Conservation (phyloP, 2,329 filamentous ascomycete genomes). For the Diaporthe capsici region DNA sequence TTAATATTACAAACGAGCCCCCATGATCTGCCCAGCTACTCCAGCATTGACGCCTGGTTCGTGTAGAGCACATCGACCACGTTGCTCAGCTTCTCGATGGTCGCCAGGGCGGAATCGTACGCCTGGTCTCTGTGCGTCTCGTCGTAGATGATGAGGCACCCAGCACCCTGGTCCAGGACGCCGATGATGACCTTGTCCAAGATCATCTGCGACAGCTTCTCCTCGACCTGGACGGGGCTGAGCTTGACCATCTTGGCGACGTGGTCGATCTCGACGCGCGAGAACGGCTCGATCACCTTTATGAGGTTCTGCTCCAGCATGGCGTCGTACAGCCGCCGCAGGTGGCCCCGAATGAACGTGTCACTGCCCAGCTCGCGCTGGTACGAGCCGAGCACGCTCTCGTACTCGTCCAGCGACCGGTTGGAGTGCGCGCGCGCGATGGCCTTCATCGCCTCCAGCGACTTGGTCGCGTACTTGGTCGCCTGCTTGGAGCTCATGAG, state of each 20-base stretch:
- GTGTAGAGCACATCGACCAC: conserved; percentile 98
- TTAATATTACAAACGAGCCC: conserved; percentile 44
- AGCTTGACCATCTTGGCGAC: conserved; percentile 98
- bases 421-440: conserved; percentile 96
- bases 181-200: conserved; percentile 99
- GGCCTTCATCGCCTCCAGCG: conserved; percentile 98
- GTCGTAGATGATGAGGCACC: conserved; percentile 96
- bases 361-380: conserved; percentile 95
- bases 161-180: conserved; percentile 96
- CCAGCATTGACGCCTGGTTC: conserved; percentile 95
- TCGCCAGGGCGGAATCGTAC: conserved; percentile 94
- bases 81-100: conserved; percentile 96
- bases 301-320: conserved; percentile 99
- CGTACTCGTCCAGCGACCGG: conserved; percentile 96
- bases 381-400: conserved; percentile 90
- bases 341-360: conserved; percentile 96
- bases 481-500: conserved; percentile 97
- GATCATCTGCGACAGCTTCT: conserved; percentile 99
- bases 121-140: conserved; percentile 93
- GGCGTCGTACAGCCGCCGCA: conserved; percentile 94
- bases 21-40: conserved; percentile 67
- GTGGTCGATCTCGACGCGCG: conserved; percentile 94
- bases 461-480: conserved; percentile 94
- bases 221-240: conserved; percentile 96
- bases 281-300: conserved; percentile 99